phyloP scores from a whole-genome alignment of 176 grass and related monocot genomes.

The Carex kokanica region DNA sequence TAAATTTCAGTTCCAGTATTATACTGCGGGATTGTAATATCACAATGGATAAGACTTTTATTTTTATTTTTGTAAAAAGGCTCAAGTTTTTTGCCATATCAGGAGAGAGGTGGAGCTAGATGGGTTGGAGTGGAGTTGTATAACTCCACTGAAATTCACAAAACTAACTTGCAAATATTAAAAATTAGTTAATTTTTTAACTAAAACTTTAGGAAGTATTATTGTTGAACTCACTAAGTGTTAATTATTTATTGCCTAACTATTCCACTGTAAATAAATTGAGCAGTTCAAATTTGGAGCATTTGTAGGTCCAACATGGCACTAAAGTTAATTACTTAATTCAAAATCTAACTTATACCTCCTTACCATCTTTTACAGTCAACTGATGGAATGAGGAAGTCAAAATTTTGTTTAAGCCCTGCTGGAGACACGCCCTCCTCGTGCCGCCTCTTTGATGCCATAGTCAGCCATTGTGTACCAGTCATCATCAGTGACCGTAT shows the following conservation, averaged over 20 bases:
- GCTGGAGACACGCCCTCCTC: slow-evolving; percentile 92
- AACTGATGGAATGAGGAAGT: slow-evolving; percentile 63
- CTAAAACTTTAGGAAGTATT: neutral
- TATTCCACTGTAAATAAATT: neutral
- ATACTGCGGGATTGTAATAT: neutral
- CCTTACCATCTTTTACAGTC: slow-evolving; percentile 41
- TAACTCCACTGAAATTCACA: neutral
- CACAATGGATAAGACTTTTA: neutral
- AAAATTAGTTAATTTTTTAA: neutral
- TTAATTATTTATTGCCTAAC: neutral
- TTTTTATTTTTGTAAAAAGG: neutral
- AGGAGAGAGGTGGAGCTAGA: neutral
- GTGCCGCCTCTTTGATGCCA: slow-evolving; percentile 89
- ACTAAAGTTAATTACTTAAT: neutral
- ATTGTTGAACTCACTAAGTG: neutral
- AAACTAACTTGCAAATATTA: neutral
- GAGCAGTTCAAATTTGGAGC: neutral
- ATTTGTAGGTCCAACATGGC: neutral
- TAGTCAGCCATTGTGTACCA: slow-evolving; percentile 85
- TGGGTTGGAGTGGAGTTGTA: neutral
- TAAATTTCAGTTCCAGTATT: neutral
- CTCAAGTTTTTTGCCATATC: neutral
- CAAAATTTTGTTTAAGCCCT: slow-evolving; percentile 86
- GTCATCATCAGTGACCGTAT: slow-evolving; percentile 81
- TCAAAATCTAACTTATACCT: neutral